Evolutionary conservation across 2,329 filamentous ascomycete species (phyloP), one percentile per base, ranked within the genome.

Genomic region (Xylaria sp.): DNA sequence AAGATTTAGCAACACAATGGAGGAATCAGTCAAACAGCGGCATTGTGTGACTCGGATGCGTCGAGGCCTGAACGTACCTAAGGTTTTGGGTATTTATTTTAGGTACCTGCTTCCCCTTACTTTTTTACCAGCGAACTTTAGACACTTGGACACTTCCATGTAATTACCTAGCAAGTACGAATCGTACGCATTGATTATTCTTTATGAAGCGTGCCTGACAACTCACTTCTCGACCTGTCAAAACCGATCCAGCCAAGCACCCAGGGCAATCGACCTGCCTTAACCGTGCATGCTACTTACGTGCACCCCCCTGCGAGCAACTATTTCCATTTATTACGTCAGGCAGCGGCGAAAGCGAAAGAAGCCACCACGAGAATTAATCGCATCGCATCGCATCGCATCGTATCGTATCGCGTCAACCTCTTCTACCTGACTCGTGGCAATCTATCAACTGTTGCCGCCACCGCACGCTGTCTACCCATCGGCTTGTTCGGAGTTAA

Each of bases 271-370:
- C 26, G 26, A 57, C 54, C 54, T 57, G 36, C 54, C 54, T 57
- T 23, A 57, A 57, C 9, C 11, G 54, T 57, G 54, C 54, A 42
- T 57, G 20, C 53, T 56, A 23, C 6, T 17, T 33, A 36, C 26
- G 40, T 23, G 42, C 44, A 53, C 49, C 59, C 59, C 59, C 49
- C 49, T 20, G 23, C 6, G 4, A 54, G 38, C 36, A 26, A 61
- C 49, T 15, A 36, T 20, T 28, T 54, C 26, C 17, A 46, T 15
- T 17, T 15, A 54, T 56, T 63, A 63, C 59, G 59, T 63, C 59
- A 63, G 49, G 11, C 36, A 38, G 15, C 48, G 26, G 48, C 49
- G 59, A 63, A 56, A 44, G 59, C 59, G 59, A 62, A 15, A 36
- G 59, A 62, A 57, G 11, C 2, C 28, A 28, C 17, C 11, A 36